Evolutionary conservation across 192 early-diverging fungal species (phyloP), one percentile per base, ranked within the genome.

Genomic region (Backusella mclennaniae): DNA sequence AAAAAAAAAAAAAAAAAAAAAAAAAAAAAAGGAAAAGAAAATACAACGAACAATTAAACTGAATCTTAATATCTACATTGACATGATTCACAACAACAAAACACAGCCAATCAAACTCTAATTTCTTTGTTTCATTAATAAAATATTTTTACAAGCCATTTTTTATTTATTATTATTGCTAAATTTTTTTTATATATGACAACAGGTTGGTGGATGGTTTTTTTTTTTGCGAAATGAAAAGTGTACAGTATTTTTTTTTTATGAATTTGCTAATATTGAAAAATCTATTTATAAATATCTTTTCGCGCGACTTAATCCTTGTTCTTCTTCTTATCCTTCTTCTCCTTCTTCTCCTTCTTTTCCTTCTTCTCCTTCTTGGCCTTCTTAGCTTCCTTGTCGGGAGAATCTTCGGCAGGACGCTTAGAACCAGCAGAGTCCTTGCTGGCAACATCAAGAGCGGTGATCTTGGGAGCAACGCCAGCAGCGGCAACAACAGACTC

Each of bases 321-420:
- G 53, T 74, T 77, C 80, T 83, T 82, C 36, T 84, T 83, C 70
- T 84, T 77, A 66, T 82, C 83, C 73, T 80, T 79, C 63, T 77
- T 74, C 38, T 83, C 80, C 71, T 86, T 86, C 53, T 80, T 78
- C 26, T 84, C 71, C 23, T 87, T 84, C 75, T 86, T 80, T 52
- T 85, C 73, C 69, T 85, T 74, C 83, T 87, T 84, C 39, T 87
- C 85, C 74, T 79, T 71, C 36, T 77, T 83, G 41, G 66, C 77
- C 68, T 79, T 85, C 77, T 86, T 85, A 26, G 69, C 4, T 7
- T 77, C 80, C 31, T 59, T 73, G 36, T 82, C 73, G 29, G 39
- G 17, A 46, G 44, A 23, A 4, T 70, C 81, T 14, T 86, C 78
- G 15, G 71, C 79, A 74, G 80, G 77, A 72, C 70, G 41, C 74